These are phyloP conservation scores for Knufia fluminis DNA, from an alignment of 2,329 filamentous ascomycete genomes.

Conservation along the genomic window DNA sequence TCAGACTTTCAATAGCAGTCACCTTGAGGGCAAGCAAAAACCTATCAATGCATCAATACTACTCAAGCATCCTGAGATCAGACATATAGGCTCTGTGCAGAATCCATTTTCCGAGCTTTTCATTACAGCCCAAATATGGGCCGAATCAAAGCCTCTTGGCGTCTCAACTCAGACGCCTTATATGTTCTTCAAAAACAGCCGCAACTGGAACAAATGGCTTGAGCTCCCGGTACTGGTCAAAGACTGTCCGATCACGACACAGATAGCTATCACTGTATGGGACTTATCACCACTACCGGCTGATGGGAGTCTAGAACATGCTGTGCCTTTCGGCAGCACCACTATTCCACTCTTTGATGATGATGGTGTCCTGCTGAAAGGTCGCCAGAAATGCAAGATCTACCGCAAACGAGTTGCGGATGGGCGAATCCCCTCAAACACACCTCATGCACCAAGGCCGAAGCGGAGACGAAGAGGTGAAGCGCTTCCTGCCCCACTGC, in stretches of 20 bases:
- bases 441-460: constrained; percentile 58
- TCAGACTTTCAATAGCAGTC: constrained; percentile 45
- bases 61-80: constrained; percentile 66
- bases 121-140: constrained; percentile 87
- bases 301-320: constrained; percentile 60
- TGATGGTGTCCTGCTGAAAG: constrained; percentile 84
- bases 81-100: constrained; percentile 78
- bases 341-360: constrained; percentile 86
- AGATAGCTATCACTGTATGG: constrained; percentile 89
- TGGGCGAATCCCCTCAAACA: constrained; percentile 69
- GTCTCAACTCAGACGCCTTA: constrained; percentile 89
- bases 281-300: constrained; percentile 76
- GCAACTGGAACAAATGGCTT: constrained; percentile 93
- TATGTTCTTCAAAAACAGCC: constrained; percentile 67
- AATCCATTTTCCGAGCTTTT: constrained; percentile 77
- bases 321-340: constrained; percentile 87
- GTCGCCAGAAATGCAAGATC: constrained; percentile 80
- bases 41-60: constrained; percentile 68
- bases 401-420: constrained; percentile 78
- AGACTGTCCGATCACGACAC: constrained; percentile 68
- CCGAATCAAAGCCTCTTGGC: constrained; percentile 87
- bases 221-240: constrained; percentile 76
- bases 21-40: constrained; percentile 68
- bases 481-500: constrained; percentile 41
- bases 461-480: constrained; percentile 43